Evolutionary conservation across 2,329 filamentous ascomycete species (phyloP), one percentile per base, ranked within the genome.

Genomic region (Endoconidiophora polonica): DNA sequence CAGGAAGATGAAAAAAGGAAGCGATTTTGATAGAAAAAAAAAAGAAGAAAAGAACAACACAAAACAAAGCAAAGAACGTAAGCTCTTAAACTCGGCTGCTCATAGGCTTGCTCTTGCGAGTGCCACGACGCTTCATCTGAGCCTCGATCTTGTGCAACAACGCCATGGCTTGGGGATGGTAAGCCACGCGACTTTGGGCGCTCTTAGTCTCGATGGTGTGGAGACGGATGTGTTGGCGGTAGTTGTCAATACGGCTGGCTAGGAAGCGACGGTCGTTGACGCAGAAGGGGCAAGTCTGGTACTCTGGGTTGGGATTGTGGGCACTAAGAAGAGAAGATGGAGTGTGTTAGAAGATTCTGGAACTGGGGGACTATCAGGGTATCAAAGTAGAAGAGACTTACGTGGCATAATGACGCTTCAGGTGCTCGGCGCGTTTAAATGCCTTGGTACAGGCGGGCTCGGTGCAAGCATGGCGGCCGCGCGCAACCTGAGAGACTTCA

Each of bases 351-450:
- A 3, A 18, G 5, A 18, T 38, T 26, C 9, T 16, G 26, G 5
- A 26, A 37, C 26, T n/a, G 14, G n/a, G 23, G 20, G 14, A 14
- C 2, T 16, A 39, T 18, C 3, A 12, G 41, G 14, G 24, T 18
- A 18, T 18, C 16, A 18, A 18, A 20, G 5, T 16, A 38, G 10
- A 43, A 29, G 5, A 43, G 6, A 66, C 70, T 64, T 57, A 75
- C 72, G 69, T 70, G 48, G 66, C 65, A 47, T 69, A 64, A 57
- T 77, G 73, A 24, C 73, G 66, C 62, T 75, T 76, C 16, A 76
- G 60, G 54, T 77, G 73, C 59, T 77, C 73, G 22, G 68, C 69
- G 50, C 73, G 65, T 56, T 70, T 68, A 53, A 72, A 74, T 0
- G 66, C 66, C 56, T 68, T 69, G 55, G 65, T 58, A 58, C 72